Evolutionary conservation across 176 grass and related monocot species (phyloP).

Genomic region (Phoenix roebelenii): DNA sequence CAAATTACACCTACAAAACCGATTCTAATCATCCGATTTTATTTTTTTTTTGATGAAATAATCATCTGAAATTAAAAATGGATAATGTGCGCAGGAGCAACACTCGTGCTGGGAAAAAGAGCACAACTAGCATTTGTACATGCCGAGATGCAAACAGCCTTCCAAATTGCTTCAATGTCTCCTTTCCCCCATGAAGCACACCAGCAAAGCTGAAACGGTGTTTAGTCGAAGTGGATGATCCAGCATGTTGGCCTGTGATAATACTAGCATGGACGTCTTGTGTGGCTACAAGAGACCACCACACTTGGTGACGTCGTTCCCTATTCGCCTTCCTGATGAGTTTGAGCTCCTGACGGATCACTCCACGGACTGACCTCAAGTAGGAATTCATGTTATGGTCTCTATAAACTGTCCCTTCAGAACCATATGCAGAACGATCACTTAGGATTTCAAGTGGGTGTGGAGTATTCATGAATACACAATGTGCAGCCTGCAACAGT

Average conservation of each 20-base stretch:
- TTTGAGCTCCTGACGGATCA: constrained; percentile 56
- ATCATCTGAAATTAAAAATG: too few species aligned
- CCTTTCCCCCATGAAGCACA: too few species aligned
- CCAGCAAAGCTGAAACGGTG: too few species aligned
- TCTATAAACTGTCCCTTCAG: constrained; percentile 57
- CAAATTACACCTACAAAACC: too few species aligned
- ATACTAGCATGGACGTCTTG: constrained; percentile 7
- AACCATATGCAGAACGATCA: constrained; percentile 55
- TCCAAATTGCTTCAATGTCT: too few species aligned
- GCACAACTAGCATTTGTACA: too few species aligned
- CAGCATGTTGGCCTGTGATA: constrained; percentile 15
- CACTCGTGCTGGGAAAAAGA: too few species aligned
- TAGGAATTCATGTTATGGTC: constrained; percentile 88
- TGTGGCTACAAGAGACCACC: constrained; percentile 38
- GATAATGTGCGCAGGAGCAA: too few species aligned
- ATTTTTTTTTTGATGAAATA: too few species aligned
- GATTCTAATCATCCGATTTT: too few species aligned
- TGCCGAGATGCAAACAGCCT: too few species aligned
- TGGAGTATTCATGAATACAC: constrained; percentile 72
- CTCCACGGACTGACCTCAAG: constrained; percentile 48
- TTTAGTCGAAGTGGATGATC: background rate
- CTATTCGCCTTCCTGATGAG: constrained; percentile 31
- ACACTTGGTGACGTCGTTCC: constrained; percentile 24
- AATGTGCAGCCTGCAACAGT: constrained; percentile 40
- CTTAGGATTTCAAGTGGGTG: constrained; percentile 94